Percentiles rank a stretch among this genome's conserved stretches.
phyloP scores from a whole-genome alignment of 805 yeast species.

The Vanderwaltozyma tropicalis region DNA sequence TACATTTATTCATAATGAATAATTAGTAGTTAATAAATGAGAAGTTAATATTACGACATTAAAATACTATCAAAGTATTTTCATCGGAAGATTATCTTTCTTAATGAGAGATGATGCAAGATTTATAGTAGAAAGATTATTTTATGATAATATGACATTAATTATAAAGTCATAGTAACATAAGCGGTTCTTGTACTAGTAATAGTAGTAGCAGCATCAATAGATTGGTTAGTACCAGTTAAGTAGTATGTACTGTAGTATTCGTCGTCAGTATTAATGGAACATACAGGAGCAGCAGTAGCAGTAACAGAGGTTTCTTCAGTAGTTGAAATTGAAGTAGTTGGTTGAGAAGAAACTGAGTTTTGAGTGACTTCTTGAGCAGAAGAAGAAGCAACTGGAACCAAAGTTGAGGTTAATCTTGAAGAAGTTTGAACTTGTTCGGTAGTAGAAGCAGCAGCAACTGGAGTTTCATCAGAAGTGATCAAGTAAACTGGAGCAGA shows the following conservation, averaged over 20 bases:
- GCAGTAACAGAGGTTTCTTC: conserved; percentile 2
- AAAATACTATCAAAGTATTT: neutral
- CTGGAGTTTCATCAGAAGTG: too few relatives aligned
- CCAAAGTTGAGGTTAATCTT: conserved; percentile 1
- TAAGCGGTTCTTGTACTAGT: conserved; percentile 23
- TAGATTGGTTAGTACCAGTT: conserved; percentile 20
- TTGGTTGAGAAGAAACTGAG: neutral
- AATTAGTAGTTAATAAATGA: too few relatives aligned
- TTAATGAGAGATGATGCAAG: neutral
- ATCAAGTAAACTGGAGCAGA: neutral
- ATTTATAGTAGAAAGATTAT: too few relatives aligned
- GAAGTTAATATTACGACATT: too few relatives aligned
- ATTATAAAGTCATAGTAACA: conserved; percentile 12
- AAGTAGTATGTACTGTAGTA: conserved; percentile 26
- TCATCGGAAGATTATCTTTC: too few relatives aligned
- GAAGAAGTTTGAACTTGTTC: conserved; percentile 1
- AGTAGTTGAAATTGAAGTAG: conserved; percentile 5
- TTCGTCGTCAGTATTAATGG: conserved; percentile 16
- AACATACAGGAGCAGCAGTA: conserved; percentile 11
- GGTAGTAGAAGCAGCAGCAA: neutral
- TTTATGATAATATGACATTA: too few relatives aligned
- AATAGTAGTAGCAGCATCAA: conserved; percentile 28
- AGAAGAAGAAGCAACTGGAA: neutral
- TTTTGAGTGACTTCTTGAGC: conserved; percentile 2
- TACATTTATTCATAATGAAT: neutral